Base-by-base conservation (phyloP, 441 rosid species). In the Populus trichocarpa region DNA sequence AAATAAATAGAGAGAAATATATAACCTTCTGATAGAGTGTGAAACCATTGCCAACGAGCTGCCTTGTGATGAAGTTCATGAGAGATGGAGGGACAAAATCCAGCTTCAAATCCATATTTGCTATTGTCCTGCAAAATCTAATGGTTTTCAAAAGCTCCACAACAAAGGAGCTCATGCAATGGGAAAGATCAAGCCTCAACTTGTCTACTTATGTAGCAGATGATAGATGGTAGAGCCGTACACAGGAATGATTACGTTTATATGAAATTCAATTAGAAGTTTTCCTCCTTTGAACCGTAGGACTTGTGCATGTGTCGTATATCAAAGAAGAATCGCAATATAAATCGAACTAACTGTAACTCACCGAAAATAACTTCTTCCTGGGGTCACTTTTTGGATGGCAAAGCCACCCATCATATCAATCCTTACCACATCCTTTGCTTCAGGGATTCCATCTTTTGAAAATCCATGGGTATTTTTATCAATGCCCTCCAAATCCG, bases 331-430 rank as follows among this genome's bases (percentile, higher is more conserved):
- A 67, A 6, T 67, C 3, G 5, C 28, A 14, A 14, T 4, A 67
- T 0, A 25, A 36, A 46, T 26, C 13, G 22, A 30, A 16, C 40
- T 23, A 63, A 26, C 28, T 50, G 73, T 13, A 38, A 80, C 91
- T 85, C 77, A 96, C 98, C 98, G 87, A 66, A 96, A 83, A 84
- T 92, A 96, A 86, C 97, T 93, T 87, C 93, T 89, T 81, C 84
- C 84, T 16, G 88, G 67, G 53, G 88, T 81, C 80, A 94, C 98
- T 87, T 90, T 96, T 81, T 96, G 98, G 64, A 93, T 71, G 8
- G 96, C 99, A 84, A 90, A 93, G 72, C 98, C 99, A 67, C 99
- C 99, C 42, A 90, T 91, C 70, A 92, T n/a, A 74, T 88, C 98
- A 80, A 93, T 82, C 86, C 97, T 89, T 70, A 91, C 92, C 36